Conservation (phyloP, 768 basidiomycete genomes). For the Baorangia bicolor region DNA sequence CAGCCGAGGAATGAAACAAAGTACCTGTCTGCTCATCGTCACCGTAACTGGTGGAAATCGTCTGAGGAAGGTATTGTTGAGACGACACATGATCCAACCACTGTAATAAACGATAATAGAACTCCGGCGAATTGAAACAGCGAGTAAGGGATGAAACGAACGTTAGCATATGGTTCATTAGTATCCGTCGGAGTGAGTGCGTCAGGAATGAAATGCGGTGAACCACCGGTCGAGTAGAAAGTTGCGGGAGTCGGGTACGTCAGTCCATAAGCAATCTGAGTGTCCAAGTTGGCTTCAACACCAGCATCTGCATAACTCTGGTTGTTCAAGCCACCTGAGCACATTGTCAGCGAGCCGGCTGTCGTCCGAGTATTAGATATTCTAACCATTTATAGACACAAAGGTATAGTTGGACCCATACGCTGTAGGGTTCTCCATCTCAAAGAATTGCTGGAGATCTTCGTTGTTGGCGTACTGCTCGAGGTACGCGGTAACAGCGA, state of each 20-base stretch:
- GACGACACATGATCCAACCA: constrained; percentile 63
- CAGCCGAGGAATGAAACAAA: background rate
- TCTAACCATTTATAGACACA: constrained; percentile 53
- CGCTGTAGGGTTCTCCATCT: constrained; percentile 47
- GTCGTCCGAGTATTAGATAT: background rate
- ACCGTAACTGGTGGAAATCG: constrained; percentile 72
- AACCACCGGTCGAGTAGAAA: constrained; percentile 62
- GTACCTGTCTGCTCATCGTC: constrained; percentile 73
- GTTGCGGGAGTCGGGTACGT: constrained; percentile 58
- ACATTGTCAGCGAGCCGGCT: constrained; percentile 6
- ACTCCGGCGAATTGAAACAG: background rate
- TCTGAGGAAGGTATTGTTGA: constrained; percentile 48
- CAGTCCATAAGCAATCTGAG: constrained; percentile 66
- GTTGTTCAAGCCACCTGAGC: constrained; percentile 56
- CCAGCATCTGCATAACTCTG: constrained; percentile 56
- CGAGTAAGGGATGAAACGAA: constrained; percentile 21
- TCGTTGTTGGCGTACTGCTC: constrained; percentile 51
- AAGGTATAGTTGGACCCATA: constrained; percentile 50
- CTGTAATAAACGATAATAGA: constrained; percentile 27
- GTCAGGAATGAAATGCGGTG: constrained; percentile 58
- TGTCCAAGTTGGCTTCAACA: constrained; percentile 64
- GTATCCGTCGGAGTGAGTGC: constrained; percentile 35
- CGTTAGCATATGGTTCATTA: constrained; percentile 51
- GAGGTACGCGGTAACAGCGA: constrained; percentile 57
- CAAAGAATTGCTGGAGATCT: constrained; percentile 54